These are phyloP conservation scores for Proliferodiscus dingleyae DNA, from an alignment of 2,329 filamentous ascomycete genomes.

Conservation along the genomic window DNA sequence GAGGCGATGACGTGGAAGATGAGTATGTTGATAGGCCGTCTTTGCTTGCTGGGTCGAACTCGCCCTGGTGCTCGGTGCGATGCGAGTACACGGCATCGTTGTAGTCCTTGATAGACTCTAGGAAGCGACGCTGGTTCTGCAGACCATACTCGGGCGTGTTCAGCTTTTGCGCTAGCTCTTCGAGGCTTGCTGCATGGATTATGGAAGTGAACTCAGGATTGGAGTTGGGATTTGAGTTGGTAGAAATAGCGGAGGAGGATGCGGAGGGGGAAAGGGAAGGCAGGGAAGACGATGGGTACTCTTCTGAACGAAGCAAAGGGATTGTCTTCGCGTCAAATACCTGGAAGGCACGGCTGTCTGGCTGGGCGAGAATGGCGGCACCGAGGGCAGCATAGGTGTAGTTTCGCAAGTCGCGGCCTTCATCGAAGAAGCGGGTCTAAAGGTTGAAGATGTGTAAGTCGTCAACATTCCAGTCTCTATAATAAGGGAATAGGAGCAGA, in stretches of 20 bases:
- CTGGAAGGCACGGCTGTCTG: slow-evolving; percentile 55
- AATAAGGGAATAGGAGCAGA: too few relatives aligned
- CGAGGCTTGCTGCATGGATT: slow-evolving; percentile 45
- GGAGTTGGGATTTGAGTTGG: too few relatives aligned
- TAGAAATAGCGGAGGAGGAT: too few relatives aligned
- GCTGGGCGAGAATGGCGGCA: slow-evolving; percentile 54
- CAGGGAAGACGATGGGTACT: slow-evolving; percentile 60
- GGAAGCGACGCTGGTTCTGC: slow-evolving; percentile 40
- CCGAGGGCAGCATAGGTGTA: slow-evolving; percentile 66
- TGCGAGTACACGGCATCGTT: slow-evolving; percentile 51
- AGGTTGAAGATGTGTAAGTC: neutral
- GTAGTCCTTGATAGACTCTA: slow-evolving; percentile 49
- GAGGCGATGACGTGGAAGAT: slow-evolving; percentile 28
- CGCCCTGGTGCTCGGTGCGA: slow-evolving; percentile 40
- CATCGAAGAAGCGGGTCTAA: slow-evolving; percentile 56
- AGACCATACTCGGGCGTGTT: slow-evolving; percentile 41
- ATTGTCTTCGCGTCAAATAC: slow-evolving; percentile 54
- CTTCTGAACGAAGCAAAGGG: slow-evolving; percentile 52
- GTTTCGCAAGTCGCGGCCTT: slow-evolving; percentile 60
- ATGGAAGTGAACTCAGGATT: too few relatives aligned
- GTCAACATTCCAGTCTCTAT: too few relatives aligned
- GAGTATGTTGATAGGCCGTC: slow-evolving; percentile 60
- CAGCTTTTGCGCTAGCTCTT: slow-evolving; percentile 51
- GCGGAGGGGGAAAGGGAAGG: too few relatives aligned
- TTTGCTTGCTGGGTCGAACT: slow-evolving; percentile 55